Base-by-base conservation (phyloP, 2,329 filamentous ascomycete species). In the Talaromyces sp. region DNA sequence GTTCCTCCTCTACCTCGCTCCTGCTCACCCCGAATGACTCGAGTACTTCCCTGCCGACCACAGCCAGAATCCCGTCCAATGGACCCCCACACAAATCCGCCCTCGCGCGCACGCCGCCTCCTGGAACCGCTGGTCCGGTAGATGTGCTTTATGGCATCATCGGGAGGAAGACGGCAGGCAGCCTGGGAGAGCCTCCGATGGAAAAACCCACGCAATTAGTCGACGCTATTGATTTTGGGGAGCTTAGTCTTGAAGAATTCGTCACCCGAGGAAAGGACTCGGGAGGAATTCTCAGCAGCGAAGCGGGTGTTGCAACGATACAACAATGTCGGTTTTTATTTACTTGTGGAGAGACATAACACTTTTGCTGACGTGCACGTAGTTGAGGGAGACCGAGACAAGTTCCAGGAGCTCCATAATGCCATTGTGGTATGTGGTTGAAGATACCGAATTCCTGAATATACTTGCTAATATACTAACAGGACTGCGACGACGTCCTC, bases 401-500 rank as follows among this genome's bases (percentile, higher is more conserved):
- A 89, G 70, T 96, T 96, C 69, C 89, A 97, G 75, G 92, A 96
- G 61, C 82, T 99, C 50, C 95, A 98, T 76, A 87, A 85, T 69
- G 96, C 93, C 4, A 98, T 99, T 69, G 70, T 82, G 47, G 79
- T 79, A 71, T 56, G 70, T 53, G 31, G 8, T 33, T 9, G 31
- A 33, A 33, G 31, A 33, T 9, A 40, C n/a, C 5, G 4, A n/a
- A 2, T 40, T 16, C 36, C 16, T 16, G 12, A 40, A 16, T n/a
- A 40, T 40, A 40, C 16, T 40, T 40, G 36, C 36, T 40, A 40
- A 40, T 27, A 47, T 27, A 47, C 23, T 44, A 50, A 14, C 77
- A 83, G 72, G 90, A 91, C 57, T 99, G 94, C 78, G 95, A 99
- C 76, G 90, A 96, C 72, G 91, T 98, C 57, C 84, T 98, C 53